phyloP scores from a whole-genome alignment of 1,284 basidiomycete genomes.

The Pyrrhoderma lamaoense region DNA sequence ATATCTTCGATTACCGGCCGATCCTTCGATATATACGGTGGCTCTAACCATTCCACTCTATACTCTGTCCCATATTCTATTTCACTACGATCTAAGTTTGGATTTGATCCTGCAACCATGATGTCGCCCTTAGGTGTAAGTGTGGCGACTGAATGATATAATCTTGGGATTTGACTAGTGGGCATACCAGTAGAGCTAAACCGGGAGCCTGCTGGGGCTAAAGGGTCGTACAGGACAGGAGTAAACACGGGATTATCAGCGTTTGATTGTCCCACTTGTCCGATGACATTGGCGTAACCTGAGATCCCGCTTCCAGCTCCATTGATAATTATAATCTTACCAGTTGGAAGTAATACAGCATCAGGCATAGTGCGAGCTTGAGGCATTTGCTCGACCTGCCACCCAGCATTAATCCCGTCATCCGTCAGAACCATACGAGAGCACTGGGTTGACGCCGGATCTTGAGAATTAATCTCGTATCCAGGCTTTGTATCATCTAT shows the following conservation, averaged over 20 bases:
- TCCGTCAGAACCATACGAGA: constrained; percentile 59
- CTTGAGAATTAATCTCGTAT: constrained; percentile 60
- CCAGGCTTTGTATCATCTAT: constrained; percentile 55
- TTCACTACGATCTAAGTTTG: constrained; percentile 71
- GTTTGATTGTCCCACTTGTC: constrained; percentile 68
- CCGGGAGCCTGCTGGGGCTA: constrained; percentile 49
- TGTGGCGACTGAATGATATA: constrained; percentile 80
- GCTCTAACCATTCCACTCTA: constrained; percentile 67
- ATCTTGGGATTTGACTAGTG: constrained; percentile 61
- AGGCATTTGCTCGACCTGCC: constrained; percentile 72
- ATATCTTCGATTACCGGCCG: constrained; percentile 39
- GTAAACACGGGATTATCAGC: constrained; percentile 70
- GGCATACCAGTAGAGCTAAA: constrained; percentile 60
- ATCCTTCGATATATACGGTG: constrained; percentile 57
- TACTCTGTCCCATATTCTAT: constrained; percentile 70
- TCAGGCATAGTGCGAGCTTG: constrained; percentile 71
- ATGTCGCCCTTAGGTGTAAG: constrained; percentile 62
- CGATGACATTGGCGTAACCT: constrained; percentile 74
- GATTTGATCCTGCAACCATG: constrained; percentile 79
- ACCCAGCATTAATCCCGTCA: constrained; percentile 60
- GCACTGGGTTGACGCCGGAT: constrained; percentile 67
- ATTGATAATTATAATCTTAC: constrained; percentile 70
- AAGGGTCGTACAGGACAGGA: constrained; percentile 70
- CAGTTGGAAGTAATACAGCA: constrained; percentile 76
- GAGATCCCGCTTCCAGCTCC: constrained; percentile 71